These are phyloP conservation scores for Tylopilus vinaceipallidus DNA, from an alignment of 768 basidiomycete species.

Conservation along the genomic window DNA sequence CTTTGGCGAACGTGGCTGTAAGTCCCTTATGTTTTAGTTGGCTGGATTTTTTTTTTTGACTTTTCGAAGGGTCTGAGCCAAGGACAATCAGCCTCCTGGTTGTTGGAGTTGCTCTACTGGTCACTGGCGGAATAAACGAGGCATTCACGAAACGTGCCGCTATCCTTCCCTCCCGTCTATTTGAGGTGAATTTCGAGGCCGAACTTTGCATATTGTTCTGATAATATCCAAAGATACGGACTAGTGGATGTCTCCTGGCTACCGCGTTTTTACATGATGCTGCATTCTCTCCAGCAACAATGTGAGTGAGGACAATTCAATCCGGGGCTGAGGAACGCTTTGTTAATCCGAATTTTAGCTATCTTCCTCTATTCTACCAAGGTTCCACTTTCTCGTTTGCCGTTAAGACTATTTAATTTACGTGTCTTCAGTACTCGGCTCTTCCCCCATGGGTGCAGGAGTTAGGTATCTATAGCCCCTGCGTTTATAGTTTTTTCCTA, in stretches of 20 bases:
- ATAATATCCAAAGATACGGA: conserved; percentile 50
- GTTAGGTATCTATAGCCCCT: conserved; percentile 48
- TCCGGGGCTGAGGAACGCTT: too few relatives aligned
- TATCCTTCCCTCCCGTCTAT: conserved; percentile 71
- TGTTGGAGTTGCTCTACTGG: conserved; percentile 51
- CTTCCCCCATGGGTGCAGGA: conserved; percentile 70
- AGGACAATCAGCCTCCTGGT: conserved; percentile 57
- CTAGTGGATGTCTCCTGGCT: conserved; percentile 59
- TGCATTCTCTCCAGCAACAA: conserved; percentile 51
- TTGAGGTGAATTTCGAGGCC: conserved; percentile 45
- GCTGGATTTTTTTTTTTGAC: not conserved
- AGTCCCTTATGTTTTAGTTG: conserved; percentile 23
- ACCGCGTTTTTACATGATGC: conserved; percentile 59
- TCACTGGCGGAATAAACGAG: conserved; percentile 57
- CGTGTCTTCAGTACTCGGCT: conserved; percentile 48
- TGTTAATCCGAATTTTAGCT: conserved; percentile 29
- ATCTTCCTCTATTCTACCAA: conserved; percentile 77
- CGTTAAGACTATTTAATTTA: not conserved
- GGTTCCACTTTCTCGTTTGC: conserved; percentile 4
- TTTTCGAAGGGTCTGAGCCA: conserved; percentile 47
- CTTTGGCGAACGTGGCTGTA: conserved; percentile 62
- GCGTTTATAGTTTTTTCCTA: not conserved
- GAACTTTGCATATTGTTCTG: not conserved
- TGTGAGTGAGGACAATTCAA: conserved; percentile 7
- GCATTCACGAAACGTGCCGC: conserved; percentile 58